Evolutionary conservation across 1,284 basidiomycete species (phyloP).

Genomic region (Irpex sp.): DNA sequence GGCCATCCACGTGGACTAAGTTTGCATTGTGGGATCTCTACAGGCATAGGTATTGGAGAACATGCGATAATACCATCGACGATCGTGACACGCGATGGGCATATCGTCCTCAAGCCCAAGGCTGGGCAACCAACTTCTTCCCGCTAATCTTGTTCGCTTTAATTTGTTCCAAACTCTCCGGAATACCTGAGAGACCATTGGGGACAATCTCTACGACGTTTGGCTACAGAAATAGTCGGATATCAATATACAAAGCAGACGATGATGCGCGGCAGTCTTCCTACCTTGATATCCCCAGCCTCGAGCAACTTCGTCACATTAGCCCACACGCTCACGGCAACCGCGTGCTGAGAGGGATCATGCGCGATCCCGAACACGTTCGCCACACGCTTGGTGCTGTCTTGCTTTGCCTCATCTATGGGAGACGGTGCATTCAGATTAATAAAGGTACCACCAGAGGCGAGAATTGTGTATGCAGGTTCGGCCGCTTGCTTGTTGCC

Average conservation of each 20-base stretch:
- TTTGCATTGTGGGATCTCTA: too few species aligned
- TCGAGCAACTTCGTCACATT: not conserved
- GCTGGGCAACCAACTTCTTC: constrained; percentile 26
- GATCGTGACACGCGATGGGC: too few species aligned
- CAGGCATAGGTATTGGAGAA: too few species aligned
- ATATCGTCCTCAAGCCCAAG: constrained; percentile 22
- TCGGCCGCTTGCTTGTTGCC: constrained; percentile 11
- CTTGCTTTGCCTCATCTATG: constrained; percentile 5
- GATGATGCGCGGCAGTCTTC: too few species aligned
- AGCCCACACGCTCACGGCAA: not conserved
- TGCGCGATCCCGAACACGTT: constrained; percentile 7
- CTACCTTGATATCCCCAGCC: not conserved
- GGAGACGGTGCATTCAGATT: not conserved
- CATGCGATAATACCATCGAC: too few species aligned
- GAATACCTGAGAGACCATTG: constrained; percentile 25
- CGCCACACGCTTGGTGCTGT: constrained; percentile 3
- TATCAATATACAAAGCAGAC: not conserved
- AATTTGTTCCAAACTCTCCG: constrained; percentile 22
- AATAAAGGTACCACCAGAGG: constrained; percentile 17
- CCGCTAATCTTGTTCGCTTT: constrained; percentile 24
- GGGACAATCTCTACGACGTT: constrained; percentile 24
- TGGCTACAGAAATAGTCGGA: not conserved
- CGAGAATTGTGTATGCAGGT: constrained; percentile 12
- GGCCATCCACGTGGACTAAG: too few species aligned
- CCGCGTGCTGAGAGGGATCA: not conserved